Percentiles rank a stretch among this genome's conserved stretches.
Conservation (phyloP, 805 yeast genomes). For the Candida maris region DNA sequence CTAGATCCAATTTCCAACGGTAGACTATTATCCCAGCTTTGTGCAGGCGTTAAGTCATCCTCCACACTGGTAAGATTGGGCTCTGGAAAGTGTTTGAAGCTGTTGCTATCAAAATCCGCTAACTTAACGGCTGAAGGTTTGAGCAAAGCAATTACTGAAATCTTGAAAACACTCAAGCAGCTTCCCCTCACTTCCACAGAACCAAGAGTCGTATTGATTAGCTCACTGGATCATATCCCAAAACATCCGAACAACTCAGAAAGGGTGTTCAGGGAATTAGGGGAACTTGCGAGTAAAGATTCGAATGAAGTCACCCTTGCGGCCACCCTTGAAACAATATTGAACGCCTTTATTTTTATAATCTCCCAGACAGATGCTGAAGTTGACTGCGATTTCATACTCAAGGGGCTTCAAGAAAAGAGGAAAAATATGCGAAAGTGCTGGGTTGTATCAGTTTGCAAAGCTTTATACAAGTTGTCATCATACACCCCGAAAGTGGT, state of each 20-base stretch:
- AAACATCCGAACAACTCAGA: conserved; percentile 6
- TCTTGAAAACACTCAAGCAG: conserved; percentile 54
- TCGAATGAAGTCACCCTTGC: conserved; percentile 64
- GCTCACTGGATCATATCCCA: conserved; percentile 37
- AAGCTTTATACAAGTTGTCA: conserved; percentile 19
- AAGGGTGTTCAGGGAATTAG: conserved; percentile 40
- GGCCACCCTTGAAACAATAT: conserved; percentile 46
- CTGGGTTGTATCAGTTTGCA: conserved; percentile 61
- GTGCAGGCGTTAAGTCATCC: conserved; percentile 59
- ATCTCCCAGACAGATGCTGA: conserved; percentile 21
- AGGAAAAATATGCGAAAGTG: conserved; percentile 57
- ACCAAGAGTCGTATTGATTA: conserved; percentile 52
- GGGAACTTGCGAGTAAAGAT: conserved; percentile 64
- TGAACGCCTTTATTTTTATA: conserved; percentile 39
- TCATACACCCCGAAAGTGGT: conserved; percentile 14
- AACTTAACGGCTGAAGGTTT: conserved; percentile 27
- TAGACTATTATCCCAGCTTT: conserved; percentile 49
- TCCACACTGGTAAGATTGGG: conserved; percentile 60
- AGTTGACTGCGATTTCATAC: conserved; percentile 28
- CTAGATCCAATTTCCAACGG: conserved; percentile 38
- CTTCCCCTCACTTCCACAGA: conserved; percentile 59
- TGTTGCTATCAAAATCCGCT: conserved; percentile 20
- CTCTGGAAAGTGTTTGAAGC: conserved; percentile 37
- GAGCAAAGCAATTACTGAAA: conserved; percentile 44
- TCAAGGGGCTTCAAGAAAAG: conserved; percentile 63